Conservation (phyloP, 495 filamentous ascomycete genomes). For the Penicillium salamii region DNA sequence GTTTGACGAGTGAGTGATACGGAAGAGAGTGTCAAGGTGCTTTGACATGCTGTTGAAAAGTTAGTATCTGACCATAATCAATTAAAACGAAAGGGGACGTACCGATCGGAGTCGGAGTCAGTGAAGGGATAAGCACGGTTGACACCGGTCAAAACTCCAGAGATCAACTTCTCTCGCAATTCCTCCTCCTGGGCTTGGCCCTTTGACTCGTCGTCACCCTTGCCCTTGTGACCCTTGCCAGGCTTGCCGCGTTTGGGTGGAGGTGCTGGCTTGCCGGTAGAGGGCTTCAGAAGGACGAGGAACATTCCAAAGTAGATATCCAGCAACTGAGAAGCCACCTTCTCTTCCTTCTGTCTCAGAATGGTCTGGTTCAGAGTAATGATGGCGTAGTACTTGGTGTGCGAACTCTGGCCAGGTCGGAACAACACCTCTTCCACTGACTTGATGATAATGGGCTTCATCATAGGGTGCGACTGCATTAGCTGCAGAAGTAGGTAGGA, state of each 20-base stretch:
- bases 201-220: constrained; percentile 5
- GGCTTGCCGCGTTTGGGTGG: constrained; percentile 36
- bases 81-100: constrained; percentile 29
- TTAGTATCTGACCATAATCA: constrained; percentile 13
- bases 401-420: constrained; percentile 76
- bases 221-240: constrained; percentile 2
- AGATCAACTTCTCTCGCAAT: constrained; percentile 82
- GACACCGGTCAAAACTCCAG: constrained; percentile 86
- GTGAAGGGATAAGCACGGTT: constrained; percentile 95
- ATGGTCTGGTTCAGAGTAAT: constrained; percentile 98
- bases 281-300: constrained; percentile 66
- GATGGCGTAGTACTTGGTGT: constrained; percentile 92
- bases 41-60: constrained; percentile 61
- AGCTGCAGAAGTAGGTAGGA: constrained; percentile 92
- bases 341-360: constrained; percentile 74
- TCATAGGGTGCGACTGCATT: constrained; percentile 79
- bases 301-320: constrained; percentile 90
- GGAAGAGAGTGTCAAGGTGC: constrained; percentile 90
- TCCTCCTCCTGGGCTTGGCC: constrained; percentile 56
- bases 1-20: constrained; percentile 94
- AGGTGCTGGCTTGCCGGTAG: constrained; percentile 34
- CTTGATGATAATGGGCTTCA: constrained; percentile 85
- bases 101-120: constrained; percentile 70
- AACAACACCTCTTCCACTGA: constrained; percentile 87
- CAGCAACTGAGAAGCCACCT: constrained; percentile 75